Base-by-base conservation (phyloP, 2,329 filamentous ascomycete genomes). In the Pseudocercospora fijiensis region DNA sequence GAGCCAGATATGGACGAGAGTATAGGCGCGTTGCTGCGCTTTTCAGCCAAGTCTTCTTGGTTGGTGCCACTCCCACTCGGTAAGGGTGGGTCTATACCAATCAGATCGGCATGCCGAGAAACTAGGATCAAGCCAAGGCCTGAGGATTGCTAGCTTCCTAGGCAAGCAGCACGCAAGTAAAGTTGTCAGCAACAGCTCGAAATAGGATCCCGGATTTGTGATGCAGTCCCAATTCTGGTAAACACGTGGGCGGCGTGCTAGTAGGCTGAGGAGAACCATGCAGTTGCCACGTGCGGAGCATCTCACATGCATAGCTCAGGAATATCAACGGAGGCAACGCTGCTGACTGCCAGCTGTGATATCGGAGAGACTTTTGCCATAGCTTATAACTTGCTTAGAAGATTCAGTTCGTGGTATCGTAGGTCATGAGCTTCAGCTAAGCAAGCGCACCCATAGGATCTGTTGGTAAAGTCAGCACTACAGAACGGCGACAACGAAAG, bases 371-470 rank as follows among this genome's bases (percentile, higher is more conserved):
- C 45, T 49, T 16, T n/a, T 4, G 33, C 13, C 33, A 37, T 37
- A 16, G 33, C 10, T 16, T 16, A 16, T 4, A 16, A n/a, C 33
- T 37, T 37, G 33, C 16, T n/a, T n/a, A n/a, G 33, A n/a, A 37
- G 13, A 37, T 2, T 24, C 11, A 49, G 6, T 26, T 24, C 20
- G 45, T 24, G 45, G 45, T 49, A 49, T 49, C 18, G 22, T 49
- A 49, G 45, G 45, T 49, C 22, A 49, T 11, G 11, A 20, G 11
- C 13, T 22, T 24, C 13, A 26, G 45, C 37, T 65, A 77, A 60
- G 76, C 76, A 62, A 77, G 66, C 27, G 76, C 75, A 51, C 77
- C 77, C 75, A 79, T 77, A 1, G 77, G 77, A 69, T 79, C 53
- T 56, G 26, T 41, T n/a, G 30, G 3, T 27, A 10, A 33, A 22